phyloP scores from a whole-genome alignment of 2,329 filamentous ascomycete genomes.

The Cercospora zeae-maydis region DNA sequence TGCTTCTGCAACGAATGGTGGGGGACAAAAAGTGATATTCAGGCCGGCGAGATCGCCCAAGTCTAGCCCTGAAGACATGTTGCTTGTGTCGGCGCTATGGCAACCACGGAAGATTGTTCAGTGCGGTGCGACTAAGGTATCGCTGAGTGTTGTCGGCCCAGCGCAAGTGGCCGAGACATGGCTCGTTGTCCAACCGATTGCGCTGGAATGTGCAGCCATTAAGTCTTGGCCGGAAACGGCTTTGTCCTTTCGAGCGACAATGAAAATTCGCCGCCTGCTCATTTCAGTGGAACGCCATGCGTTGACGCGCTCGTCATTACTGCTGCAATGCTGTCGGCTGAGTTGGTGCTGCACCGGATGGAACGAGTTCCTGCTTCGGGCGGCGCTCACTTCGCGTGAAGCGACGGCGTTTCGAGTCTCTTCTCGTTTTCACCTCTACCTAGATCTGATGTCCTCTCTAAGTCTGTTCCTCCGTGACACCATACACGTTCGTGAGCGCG shows the following conservation, averaged over 20 bases:
- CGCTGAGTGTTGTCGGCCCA: neutral
- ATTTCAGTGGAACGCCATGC: neutral
- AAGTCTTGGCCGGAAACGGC: neutral
- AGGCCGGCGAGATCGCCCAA: conserved; percentile 10
- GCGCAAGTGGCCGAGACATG: conserved; percentile 33
- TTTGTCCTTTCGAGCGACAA: conserved; percentile 6
- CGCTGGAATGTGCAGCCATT: conserved; percentile 11
- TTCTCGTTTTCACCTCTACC: conserved; percentile 1
- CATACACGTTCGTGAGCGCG: neutral
- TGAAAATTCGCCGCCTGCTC: neutral
- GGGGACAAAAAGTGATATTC: conserved; percentile 53
- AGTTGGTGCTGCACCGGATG: neutral
- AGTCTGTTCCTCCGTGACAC: conserved; percentile 12
- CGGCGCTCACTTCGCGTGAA: neutral
- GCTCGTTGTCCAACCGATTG: conserved; percentile 6
- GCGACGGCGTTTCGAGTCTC: conserved; percentile 5
- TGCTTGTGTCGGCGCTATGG: neutral
- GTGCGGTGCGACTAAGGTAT: neutral
- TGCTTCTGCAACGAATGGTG: conserved; percentile 63
- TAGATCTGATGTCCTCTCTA: conserved; percentile 20
- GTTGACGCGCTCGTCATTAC: neutral
- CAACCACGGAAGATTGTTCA: neutral
- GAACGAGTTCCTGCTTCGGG: neutral
- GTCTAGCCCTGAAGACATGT: neutral
- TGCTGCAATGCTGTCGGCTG: neutral